Evolutionary conservation across 768 basidiomycete genomes (phyloP).

Genomic region (Lactarius hatsudake): DNA sequence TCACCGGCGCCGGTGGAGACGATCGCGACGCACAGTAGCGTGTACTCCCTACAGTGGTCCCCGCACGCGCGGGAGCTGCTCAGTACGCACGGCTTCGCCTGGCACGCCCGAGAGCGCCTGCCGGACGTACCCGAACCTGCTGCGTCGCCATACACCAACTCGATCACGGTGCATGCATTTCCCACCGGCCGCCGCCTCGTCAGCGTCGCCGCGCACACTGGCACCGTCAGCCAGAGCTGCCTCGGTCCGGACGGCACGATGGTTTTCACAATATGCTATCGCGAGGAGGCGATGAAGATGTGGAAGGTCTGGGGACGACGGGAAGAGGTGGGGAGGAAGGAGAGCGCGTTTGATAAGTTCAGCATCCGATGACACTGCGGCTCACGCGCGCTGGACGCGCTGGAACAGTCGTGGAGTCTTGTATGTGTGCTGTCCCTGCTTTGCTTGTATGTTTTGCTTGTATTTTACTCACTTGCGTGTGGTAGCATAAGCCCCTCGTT

Average conservation of each 20-base stretch:
- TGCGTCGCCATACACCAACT: constrained; percentile 37
- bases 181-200: constrained; percentile 51
- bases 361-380: constrained; percentile 21
- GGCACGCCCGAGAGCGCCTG: constrained; percentile 27
- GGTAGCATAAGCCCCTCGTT: background rate
- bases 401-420: background rate
- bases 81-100: constrained; percentile 57
- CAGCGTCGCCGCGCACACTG: constrained; percentile 54
- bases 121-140: constrained; percentile 21
- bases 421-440: background rate
- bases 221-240: constrained; percentile 57
- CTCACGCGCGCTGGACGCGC: background rate
- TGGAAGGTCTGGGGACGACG: constrained; percentile 58
- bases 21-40: constrained; percentile 45
- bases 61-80: constrained; percentile 57
- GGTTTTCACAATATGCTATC: constrained; percentile 61
- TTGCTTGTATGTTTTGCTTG: constrained; percentile 20
- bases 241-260: constrained; percentile 60
- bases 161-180: constrained; percentile 51
- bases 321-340: constrained; percentile 20
- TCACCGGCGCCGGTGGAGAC: constrained; percentile 48
- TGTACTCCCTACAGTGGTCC: constrained; percentile 60
- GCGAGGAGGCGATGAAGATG: constrained; percentile 69
- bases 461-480: constrained; percentile 9
- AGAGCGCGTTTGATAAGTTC: constrained; percentile 27